phyloP scores from a whole-genome alignment of 306 rosid species.

The Rubus parviflorus region DNA sequence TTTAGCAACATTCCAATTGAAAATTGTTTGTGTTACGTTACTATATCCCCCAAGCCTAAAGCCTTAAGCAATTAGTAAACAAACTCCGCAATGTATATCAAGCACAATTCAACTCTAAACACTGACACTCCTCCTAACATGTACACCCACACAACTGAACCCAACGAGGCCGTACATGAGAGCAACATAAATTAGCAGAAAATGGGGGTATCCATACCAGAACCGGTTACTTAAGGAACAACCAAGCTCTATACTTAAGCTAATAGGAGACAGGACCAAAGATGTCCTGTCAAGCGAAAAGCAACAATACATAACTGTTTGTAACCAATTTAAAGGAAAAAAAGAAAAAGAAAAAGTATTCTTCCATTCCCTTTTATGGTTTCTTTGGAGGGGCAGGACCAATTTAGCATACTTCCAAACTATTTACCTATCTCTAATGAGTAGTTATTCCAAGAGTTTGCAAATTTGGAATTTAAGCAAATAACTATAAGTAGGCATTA shows the following conservation, averaged over 20 bases:
- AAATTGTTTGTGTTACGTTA: background rate
- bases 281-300: background rate
- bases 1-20: background rate
- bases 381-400: background rate
- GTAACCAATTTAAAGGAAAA: background rate
- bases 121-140: background rate
- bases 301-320: background rate
- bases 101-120: background rate
- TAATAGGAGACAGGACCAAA: background rate
- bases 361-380: background rate
- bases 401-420: constrained; percentile 2
- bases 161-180: background rate
- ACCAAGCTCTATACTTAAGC: background rate
- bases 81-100: background rate
- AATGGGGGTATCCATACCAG: background rate
- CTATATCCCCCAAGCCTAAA: background rate
- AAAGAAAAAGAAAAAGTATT: background rate
- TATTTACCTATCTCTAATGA: constrained; percentile 13
- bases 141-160: background rate
- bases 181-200: background rate
- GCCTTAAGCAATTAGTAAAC: background rate
- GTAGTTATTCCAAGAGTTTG: constrained; percentile 9
- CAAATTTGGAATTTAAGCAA: constrained; percentile 1
- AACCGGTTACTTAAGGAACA: background rate
- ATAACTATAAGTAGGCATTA: constrained; percentile 44